A percentile compares a stretch with the other conserved stretches of the same genome.
These are phyloP conservation scores for Tylopilus sp. DNA, from an alignment of 1,284 basidiomycete species.

Conservation along the genomic window DNA sequence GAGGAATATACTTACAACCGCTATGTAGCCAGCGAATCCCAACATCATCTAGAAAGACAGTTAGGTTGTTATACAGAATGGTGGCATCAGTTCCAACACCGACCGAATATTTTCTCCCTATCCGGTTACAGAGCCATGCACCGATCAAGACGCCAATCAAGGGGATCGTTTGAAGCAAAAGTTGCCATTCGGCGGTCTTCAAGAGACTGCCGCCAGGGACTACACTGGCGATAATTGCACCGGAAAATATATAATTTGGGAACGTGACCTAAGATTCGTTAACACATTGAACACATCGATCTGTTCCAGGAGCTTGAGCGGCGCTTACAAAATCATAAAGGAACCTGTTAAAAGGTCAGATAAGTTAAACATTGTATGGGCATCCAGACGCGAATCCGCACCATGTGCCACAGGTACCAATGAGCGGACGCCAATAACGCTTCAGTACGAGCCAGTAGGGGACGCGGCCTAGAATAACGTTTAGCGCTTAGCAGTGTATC, in stretches of 20 bases:
- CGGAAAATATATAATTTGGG: slow-evolving; percentile 78
- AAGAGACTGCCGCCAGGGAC: slow-evolving; percentile 66
- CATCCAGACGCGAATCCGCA: slow-evolving; percentile 37
- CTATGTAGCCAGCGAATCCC: slow-evolving; percentile 79
- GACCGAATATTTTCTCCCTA: slow-evolving; percentile 75
- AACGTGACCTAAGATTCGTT: slow-evolving; percentile 64
- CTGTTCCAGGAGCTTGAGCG: background rate
- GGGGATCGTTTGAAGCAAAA: slow-evolving; percentile 74
- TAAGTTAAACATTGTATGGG: slow-evolving; percentile 15
- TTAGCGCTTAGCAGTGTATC: slow-evolving; percentile 14
- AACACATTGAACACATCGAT: background rate
- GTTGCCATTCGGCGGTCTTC: slow-evolving; percentile 76
- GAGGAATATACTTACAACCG: slow-evolving; percentile 59
- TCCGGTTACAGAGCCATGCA: slow-evolving; percentile 69
- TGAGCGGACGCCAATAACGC: slow-evolving; percentile 75
- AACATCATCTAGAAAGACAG: slow-evolving; percentile 68
- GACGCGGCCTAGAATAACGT: slow-evolving; percentile 55
- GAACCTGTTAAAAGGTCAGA: slow-evolving; percentile 59
- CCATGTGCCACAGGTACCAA: slow-evolving; percentile 81
- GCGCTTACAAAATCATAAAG: slow-evolving; percentile 75
- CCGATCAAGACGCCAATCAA: slow-evolving; percentile 75
- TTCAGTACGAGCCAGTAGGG: slow-evolving; percentile 73
- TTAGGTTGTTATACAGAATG: slow-evolving; percentile 4
- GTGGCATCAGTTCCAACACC: slow-evolving; percentile 23
- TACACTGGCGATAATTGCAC: slow-evolving; percentile 72